Conservation (phyloP, 352 stramenopile species). For the Phytophthora sp. region DNA sequence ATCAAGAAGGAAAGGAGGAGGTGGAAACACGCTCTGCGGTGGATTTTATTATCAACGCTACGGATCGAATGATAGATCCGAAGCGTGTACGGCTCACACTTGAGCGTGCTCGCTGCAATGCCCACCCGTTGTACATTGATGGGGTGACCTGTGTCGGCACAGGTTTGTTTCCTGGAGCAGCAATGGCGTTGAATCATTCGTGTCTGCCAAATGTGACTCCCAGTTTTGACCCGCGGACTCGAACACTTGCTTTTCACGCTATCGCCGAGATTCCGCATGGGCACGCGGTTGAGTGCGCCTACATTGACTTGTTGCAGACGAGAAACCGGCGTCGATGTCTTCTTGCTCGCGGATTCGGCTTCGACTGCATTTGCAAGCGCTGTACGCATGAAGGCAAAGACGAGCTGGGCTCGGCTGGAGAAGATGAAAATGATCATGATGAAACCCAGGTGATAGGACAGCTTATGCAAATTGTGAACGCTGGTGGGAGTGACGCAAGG, state of each 20-base stretch:
- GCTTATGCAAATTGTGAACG: constrained; percentile 38
- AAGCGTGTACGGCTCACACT: constrained; percentile 46
- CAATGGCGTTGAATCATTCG: constrained; percentile 77
- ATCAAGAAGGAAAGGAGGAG: not conserved
- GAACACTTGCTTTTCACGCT: constrained; percentile 55
- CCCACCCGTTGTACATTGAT: constrained; percentile 57
- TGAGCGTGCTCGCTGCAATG: constrained; percentile 57
- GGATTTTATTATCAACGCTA: constrained; percentile 14
- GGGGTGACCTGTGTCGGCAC: constrained; percentile 45
- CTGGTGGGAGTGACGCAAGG: not conserved
- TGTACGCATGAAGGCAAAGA: constrained; percentile 32
- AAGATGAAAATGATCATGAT: constrained; percentile 8
- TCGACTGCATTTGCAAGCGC: constrained; percentile 52
- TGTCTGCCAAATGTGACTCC: constrained; percentile 65
- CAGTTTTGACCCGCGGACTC: constrained; percentile 51
- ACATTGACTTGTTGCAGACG: constrained; percentile 59
- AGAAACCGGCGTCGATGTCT: constrained; percentile 38
- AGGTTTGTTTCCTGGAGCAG: constrained; percentile 70
- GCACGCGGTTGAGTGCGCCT: constrained; percentile 56
- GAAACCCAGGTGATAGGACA: constrained; percentile 28
- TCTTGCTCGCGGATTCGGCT: constrained; percentile 54
- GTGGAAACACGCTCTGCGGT: not conserved
- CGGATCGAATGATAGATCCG: constrained; percentile 1
- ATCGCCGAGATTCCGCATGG: constrained; percentile 36
- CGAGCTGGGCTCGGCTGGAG: not conserved